Evolutionary conservation across 306 rosid species (phyloP), one percentile per base, ranked within the genome.

Genomic region (Malus sylvestris): DNA sequence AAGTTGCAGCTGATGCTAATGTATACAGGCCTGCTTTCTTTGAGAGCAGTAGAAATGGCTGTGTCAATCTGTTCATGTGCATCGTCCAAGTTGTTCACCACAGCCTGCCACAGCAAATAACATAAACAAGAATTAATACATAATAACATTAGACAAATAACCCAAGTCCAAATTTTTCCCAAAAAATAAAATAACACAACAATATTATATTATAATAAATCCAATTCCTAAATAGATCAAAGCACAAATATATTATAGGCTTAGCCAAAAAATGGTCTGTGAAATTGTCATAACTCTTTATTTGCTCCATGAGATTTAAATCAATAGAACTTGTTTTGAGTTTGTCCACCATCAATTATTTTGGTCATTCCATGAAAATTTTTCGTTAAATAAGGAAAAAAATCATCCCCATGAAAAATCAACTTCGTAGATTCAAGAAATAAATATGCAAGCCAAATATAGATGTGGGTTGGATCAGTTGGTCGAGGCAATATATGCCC

Each of bases 1-100:
- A 86, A 75, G 78, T 86, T 86, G 71, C 89, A 81, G 62, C 85
- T 81, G 12, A 86, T 67, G 76, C 89, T 85, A 32, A 85, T 71
- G 49, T 83, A 86, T 29, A 86, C 86, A 59, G 86, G 89, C 66
- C 83, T 86, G 85, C 85, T 83, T 81, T 86, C 83, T 42, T 60
- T 81, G 15, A 86, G 75, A 67, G 79, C 81, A 3, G 85, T 86
- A 6, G 89, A 86, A 44, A 86, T 78, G 27, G 89, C 85, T 74
- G 68, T 77, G 62, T 86, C 89, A 72, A 86, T 75, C 52, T 40
- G 72, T 68, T 75, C 83, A 75, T 80, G 85, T 13, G 85, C 89
- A 66, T 86, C 87, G 63, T 79, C 88, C 78, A 84, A 70, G 72
- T 87, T 74, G 69, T 61, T 84, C n/a, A 87, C 79, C 66, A 86